These are phyloP conservation scores for Phoenix roebelenii DNA, from an alignment of 176 grass and related monocot species.

Conservation along the genomic window DNA sequence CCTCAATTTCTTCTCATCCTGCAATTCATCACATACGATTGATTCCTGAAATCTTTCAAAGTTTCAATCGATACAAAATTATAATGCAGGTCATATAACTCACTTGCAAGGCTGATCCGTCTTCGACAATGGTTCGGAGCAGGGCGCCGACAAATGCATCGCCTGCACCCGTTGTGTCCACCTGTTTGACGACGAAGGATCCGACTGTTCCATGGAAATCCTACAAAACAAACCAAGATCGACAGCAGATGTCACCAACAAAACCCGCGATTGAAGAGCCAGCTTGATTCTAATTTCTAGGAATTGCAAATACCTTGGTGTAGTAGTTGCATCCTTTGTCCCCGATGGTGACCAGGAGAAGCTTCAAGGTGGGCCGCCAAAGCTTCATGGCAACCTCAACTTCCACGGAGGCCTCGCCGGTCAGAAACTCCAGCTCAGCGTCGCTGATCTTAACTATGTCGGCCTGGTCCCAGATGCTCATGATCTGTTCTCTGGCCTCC, in stretches of 20 bases:
- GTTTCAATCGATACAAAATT: not conserved
- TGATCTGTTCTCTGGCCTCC: constrained; percentile 3
- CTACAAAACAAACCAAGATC: not conserved
- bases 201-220: constrained; percentile 8
- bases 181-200: constrained; percentile 5
- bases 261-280: too few relatives aligned
- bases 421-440: not conserved
- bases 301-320: constrained; percentile 1
- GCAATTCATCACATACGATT: not conserved
- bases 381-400: constrained; percentile 8
- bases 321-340: constrained; percentile 12
- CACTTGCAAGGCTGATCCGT: not conserved
- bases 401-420: not conserved
- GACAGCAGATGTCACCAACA: not conserved
- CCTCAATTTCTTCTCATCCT: constrained; percentile 17
- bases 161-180: constrained; percentile 4
- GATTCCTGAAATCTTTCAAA: not conserved
- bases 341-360: constrained; percentile 3
- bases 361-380: constrained; percentile 1
- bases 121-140: not conserved
- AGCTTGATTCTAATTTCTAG: too few relatives aligned
- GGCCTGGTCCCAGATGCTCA: constrained; percentile 5
- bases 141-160: constrained; percentile 4
- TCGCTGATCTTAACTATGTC: constrained; percentile 13
- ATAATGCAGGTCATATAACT: not conserved